Evolutionary conservation across 1,284 basidiomycete genomes (phyloP).

Genomic region (Stereum hirsutum): DNA sequence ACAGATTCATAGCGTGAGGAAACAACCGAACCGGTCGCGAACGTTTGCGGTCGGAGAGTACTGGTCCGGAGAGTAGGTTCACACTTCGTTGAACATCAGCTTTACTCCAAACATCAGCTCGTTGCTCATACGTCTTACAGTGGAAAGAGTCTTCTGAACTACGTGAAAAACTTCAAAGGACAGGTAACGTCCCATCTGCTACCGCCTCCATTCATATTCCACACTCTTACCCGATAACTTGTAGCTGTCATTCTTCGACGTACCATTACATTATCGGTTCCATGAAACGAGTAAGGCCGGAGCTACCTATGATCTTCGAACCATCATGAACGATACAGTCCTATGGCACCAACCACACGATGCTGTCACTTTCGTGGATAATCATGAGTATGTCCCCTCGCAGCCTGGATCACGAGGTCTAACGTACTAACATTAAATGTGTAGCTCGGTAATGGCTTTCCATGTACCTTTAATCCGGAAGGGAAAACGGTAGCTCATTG

Average conservation of each 20-base stretch:
- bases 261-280: slow-evolving; percentile 69
- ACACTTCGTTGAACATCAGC: not conserved
- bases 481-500: slow-evolving; percentile 8
- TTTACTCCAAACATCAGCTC: not conserved
- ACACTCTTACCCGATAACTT: not conserved
- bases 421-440: not conserved
- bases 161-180: slow-evolving; percentile 52
- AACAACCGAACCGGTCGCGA: slow-evolving; percentile 30
- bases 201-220: not conserved
- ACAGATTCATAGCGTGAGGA: slow-evolving; percentile 44
- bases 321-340: slow-evolving; percentile 49
- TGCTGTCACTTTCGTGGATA: slow-evolving; percentile 77
- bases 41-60: slow-evolving; percentile 70
- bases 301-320: slow-evolving; percentile 56
- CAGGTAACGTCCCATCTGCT: slow-evolving; percentile 40
- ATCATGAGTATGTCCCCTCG: slow-evolving; percentile 57
- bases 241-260: slow-evolving; percentile 73
- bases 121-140: slow-evolving; percentile 22
- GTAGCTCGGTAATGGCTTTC: slow-evolving; percentile 40
- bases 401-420: not conserved
- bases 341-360: slow-evolving; percentile 51
- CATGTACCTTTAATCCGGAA: not conserved
- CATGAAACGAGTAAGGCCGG: slow-evolving; percentile 52
- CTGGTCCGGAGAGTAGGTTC: slow-evolving; percentile 59
- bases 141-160: slow-evolving; percentile 39